phyloP scores from a whole-genome alignment of 352 stramenopile species.

The Pythium coloratum region DNA sequence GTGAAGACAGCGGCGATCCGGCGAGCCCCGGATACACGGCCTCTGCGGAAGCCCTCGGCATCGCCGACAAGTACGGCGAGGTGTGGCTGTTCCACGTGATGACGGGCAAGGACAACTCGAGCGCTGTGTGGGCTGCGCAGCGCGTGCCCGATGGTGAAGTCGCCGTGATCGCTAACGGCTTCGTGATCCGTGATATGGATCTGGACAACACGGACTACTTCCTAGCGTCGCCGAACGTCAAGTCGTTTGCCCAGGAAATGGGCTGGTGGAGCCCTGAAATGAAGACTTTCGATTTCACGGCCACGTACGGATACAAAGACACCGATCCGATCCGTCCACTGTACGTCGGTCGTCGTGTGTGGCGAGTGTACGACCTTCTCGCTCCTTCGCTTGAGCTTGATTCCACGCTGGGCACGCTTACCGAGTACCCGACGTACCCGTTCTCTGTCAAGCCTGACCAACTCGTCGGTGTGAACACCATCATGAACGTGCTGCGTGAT shows the following conservation, averaged over 20 bases:
- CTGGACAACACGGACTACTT: slow-evolving; percentile 66
- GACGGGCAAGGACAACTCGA: slow-evolving; percentile 73
- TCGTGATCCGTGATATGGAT: slow-evolving; percentile 86
- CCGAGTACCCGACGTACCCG: slow-evolving; percentile 56
- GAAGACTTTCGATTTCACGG: slow-evolving; percentile 45
- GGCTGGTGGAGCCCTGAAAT: slow-evolving; percentile 58
- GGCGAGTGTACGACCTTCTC: slow-evolving; percentile 71
- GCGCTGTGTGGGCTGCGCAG: slow-evolving; percentile 87
- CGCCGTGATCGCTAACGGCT: slow-evolving; percentile 87
- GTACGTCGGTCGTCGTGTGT: slow-evolving; percentile 66
- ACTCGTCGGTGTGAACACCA: slow-evolving; percentile 42
- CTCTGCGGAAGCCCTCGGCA: slow-evolving; percentile 71
- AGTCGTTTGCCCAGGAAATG: slow-evolving; percentile 66
- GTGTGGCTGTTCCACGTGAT: slow-evolving; percentile 92
- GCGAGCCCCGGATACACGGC: slow-evolving; percentile 33
- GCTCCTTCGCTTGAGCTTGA: slow-evolving; percentile 59
- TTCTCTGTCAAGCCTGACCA: slow-evolving; percentile 72
- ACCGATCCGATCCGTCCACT: slow-evolving; percentile 35
- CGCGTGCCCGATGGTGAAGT: slow-evolving; percentile 82
- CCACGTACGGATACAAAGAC: slow-evolving; percentile 43
- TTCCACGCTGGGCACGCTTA: slow-evolving; percentile 34
- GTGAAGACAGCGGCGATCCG: slow-evolving; percentile 60
- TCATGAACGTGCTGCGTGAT: slow-evolving; percentile 79
- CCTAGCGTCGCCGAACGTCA: slow-evolving; percentile 76
- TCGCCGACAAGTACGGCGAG: slow-evolving; percentile 77